These are phyloP conservation scores for Metschnikowia cerradonensis DNA, from an alignment of 805 yeast genomes.

Conservation along the genomic window DNA sequence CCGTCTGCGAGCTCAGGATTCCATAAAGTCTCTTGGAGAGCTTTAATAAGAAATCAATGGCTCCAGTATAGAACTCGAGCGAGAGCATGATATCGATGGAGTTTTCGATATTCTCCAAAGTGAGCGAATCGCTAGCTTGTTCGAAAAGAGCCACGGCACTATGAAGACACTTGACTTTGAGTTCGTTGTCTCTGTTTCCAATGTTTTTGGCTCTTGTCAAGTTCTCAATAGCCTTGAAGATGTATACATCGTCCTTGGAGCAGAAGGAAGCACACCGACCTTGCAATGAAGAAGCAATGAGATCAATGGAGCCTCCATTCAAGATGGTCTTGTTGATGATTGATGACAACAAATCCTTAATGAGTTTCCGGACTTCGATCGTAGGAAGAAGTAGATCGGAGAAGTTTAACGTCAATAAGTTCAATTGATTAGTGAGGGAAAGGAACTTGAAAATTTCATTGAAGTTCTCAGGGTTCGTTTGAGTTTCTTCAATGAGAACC, in stretches of 20 bases:
- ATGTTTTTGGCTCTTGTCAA: conserved; percentile 79
- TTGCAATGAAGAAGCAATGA: conserved; percentile 81
- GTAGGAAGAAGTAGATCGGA: conserved; percentile 74
- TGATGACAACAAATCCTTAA: conserved; percentile 84
- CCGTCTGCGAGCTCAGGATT: conserved; percentile 7
- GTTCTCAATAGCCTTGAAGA: conserved; percentile 91
- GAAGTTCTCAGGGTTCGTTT: conserved; percentile 41
- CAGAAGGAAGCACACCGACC: conserved; percentile 94
- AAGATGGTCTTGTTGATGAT: conserved; percentile 84
- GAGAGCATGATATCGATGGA: conserved; percentile 75
- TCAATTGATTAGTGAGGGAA: conserved; percentile 61
- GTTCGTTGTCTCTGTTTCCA: conserved; percentile 67
- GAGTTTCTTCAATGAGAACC: conserved; percentile 72
- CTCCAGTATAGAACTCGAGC: conserved; percentile 77
- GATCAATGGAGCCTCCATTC: conserved; percentile 89
- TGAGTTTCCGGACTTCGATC: conserved; percentile 55
- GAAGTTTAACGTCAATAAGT: conserved; percentile 63
- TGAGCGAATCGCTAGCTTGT: conserved; percentile 72
- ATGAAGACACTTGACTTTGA: conserved; percentile 58
- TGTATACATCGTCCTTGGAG: conserved; percentile 86
- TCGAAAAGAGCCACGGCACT: conserved; percentile 75
- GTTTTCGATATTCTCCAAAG: conserved; percentile 75
- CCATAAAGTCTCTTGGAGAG: conserved; percentile 62
- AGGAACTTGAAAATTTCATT: conserved; percentile 68
- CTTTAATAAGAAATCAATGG: conserved; percentile 74